These are phyloP conservation scores for Pseudogymnoascus sp. DNA, from an alignment of 2,329 filamentous ascomycete genomes.

Conservation along the genomic window DNA sequence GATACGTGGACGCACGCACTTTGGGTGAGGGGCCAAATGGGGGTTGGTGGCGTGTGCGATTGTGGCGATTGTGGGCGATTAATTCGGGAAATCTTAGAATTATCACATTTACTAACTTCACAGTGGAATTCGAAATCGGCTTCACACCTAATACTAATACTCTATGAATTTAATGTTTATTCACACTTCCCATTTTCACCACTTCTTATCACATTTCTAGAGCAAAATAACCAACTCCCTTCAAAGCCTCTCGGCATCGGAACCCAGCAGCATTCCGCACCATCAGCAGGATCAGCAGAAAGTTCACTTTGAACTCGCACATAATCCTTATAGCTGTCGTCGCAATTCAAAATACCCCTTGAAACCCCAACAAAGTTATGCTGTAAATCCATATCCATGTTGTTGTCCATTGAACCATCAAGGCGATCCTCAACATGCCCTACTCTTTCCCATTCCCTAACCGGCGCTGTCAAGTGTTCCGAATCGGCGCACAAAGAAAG, in stretches of 20 bases:
- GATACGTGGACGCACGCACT: neutral
- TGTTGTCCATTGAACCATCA: constrained; percentile 7
- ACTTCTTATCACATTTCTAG: constrained; percentile 10
- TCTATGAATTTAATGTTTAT: neutral
- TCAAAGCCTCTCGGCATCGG: constrained; percentile 12
- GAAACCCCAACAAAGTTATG: constrained; percentile 11
- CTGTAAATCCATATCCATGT: neutral
- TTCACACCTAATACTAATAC: neutral
- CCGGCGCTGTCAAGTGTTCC: constrained; percentile 6
- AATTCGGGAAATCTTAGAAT: no score
- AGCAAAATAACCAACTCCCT: constrained; percentile 13
- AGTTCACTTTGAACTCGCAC: constrained; percentile 11
- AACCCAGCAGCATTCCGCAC: constrained; percentile 11
- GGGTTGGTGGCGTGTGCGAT: neutral
- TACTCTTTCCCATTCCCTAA: constrained; percentile 12
- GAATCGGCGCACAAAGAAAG: constrained; percentile 10
- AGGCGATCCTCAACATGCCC: constrained; percentile 8
- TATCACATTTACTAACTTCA: no score
- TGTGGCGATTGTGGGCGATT: no score
- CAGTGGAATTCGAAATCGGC: neutral
- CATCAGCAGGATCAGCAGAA: constrained; percentile 8
- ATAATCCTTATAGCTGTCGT: constrained; percentile 12
- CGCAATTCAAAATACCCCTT: constrained; percentile 12
- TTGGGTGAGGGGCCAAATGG: neutral
- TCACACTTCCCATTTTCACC: constrained; percentile 7